These are phyloP conservation scores for Fusarium sp. DNA, from an alignment of 2,329 filamentous ascomycete species.

Conservation along the genomic window DNA sequence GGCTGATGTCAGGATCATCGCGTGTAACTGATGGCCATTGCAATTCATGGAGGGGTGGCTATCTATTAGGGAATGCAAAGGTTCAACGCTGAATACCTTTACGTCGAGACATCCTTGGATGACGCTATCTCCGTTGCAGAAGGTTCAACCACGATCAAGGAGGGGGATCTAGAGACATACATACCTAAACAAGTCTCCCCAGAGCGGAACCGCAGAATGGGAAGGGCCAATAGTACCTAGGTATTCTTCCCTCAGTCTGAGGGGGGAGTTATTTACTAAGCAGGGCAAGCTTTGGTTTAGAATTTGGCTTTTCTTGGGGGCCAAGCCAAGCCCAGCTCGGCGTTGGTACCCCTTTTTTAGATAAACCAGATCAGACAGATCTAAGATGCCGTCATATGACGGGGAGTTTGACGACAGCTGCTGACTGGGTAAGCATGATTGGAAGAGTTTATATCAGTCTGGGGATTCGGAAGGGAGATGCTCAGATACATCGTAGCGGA, in stretches of 20 bases:
- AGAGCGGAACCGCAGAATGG: slow-evolving; percentile 34
- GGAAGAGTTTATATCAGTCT: not conserved
- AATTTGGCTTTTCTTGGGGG: slow-evolving; percentile 5
- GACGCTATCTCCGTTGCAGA: slow-evolving; percentile 33
- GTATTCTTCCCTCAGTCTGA: not conserved
- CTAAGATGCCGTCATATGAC: slow-evolving; percentile 36
- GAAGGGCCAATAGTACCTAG: not conserved
- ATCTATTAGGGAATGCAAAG: not conserved
- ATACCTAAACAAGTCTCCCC: not conserved
- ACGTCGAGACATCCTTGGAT: slow-evolving; percentile 14
- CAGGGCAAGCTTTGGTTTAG: slow-evolving; percentile 1
- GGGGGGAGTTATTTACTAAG: not conserved
- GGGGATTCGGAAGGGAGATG: not conserved
- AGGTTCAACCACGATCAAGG: not conserved
- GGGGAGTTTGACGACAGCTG: slow-evolving; percentile 29
- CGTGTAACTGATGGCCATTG: slow-evolving; percentile 10
- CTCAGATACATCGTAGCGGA: not conserved
- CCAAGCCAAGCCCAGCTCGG: slow-evolving; percentile 1
- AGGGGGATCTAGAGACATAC: slow-evolving; percentile 1
- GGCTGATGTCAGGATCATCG: slow-evolving; percentile 30
- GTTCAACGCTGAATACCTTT: not conserved
- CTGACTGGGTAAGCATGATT: not conserved
- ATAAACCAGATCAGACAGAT: slow-evolving; percentile 31
- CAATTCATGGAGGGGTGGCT: not conserved
- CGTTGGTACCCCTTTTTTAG: slow-evolving; percentile 27